These are phyloP conservation scores for Aspergillus olivimuriae DNA, from an alignment of 495 filamentous ascomycete genomes.

Conservation along the genomic window DNA sequence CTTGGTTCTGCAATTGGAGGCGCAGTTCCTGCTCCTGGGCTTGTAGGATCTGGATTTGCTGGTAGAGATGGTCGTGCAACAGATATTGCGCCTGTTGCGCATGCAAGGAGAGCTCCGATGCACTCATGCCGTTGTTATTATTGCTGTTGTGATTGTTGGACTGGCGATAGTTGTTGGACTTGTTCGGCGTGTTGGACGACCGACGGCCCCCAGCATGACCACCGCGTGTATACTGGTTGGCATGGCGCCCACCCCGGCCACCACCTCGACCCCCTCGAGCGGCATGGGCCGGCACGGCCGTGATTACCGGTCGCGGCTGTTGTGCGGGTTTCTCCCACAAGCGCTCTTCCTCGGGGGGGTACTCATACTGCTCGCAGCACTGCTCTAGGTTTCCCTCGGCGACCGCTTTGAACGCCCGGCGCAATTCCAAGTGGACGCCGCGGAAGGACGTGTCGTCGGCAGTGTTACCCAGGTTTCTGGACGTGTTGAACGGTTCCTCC, in stretches of 20 bases:
- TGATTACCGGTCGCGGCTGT: conserved; percentile 53
- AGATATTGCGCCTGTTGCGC: conserved; percentile 47
- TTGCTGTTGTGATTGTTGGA: too few relatives aligned
- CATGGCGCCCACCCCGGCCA: conserved; percentile 53
- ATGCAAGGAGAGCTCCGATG: conserved; percentile 39
- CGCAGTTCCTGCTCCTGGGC: conserved; percentile 59
- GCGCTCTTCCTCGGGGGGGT: conserved; percentile 75
- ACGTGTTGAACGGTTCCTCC: conserved; percentile 91
- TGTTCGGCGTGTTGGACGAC: conserved; percentile 46
- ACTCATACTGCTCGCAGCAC: conserved; percentile 80
- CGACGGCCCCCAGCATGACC: conserved; percentile 44
- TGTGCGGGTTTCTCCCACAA: conserved; percentile 66
- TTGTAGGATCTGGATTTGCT: conserved; percentile 59
- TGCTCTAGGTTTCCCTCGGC: conserved; percentile 67
- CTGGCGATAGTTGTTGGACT: conserved; percentile 29
- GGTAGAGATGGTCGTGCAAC: conserved; percentile 53
- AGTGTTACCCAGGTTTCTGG: conserved; percentile 93
- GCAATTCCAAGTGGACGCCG: conserved; percentile 82
- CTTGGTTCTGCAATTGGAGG: conserved; percentile 55
- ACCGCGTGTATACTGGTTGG: conserved; percentile 34
- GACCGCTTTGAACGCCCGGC: conserved; percentile 77
- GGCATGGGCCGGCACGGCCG: conserved; percentile 43
- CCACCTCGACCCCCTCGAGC: conserved; percentile 47
- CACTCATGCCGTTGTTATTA: conserved; percentile 25
- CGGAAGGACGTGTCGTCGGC: conserved; percentile 90